Evolutionary conservation across 2,329 filamentous ascomycete genomes (phyloP).

Genomic region (Cyphellophora attinorum): DNA sequence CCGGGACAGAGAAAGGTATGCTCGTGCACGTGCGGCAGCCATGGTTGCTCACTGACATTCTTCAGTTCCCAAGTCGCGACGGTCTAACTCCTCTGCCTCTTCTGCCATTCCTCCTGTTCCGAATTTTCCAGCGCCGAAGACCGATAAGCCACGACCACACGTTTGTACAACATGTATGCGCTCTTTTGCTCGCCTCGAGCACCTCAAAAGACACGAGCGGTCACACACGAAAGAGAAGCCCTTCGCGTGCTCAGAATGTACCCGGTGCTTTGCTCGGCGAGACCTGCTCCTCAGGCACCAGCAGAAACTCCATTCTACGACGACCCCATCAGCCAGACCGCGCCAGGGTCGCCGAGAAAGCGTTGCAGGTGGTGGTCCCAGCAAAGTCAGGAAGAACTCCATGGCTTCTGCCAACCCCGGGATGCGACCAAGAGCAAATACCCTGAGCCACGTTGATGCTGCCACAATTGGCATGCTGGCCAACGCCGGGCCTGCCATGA

Average conservation of each 20-base stretch:
- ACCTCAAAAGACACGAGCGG: slow-evolving; percentile 92
- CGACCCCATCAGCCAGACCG: slow-evolving; percentile 75
- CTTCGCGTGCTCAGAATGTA: slow-evolving; percentile 92
- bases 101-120: slow-evolving; percentile 4
- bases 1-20: slow-evolving; percentile 1
- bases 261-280: slow-evolving; percentile 85
- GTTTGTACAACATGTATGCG: slow-evolving; percentile 84
- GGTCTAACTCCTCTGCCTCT: slow-evolving; percentile 1
- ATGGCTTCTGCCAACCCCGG: slow-evolving; percentile 51
- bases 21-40: not conserved
- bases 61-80: slow-evolving; percentile 1
- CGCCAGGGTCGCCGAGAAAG: slow-evolving; percentile 80
- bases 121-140: slow-evolving; percentile 66
- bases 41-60: not conserved
- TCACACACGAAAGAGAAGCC: slow-evolving; percentile 99
- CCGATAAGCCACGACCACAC: slow-evolving; percentile 93
- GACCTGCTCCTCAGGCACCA: slow-evolving; percentile 90
- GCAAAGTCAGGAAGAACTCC: slow-evolving; percentile 85
- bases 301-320: slow-evolving; percentile 94
- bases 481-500: slow-evolving; percentile 29
- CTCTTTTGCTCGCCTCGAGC: slow-evolving; percentile 89
- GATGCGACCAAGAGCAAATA: slow-evolving; percentile 87
- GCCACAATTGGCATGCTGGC: slow-evolving; percentile 64
- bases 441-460: slow-evolving; percentile 85
- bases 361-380: slow-evolving; percentile 50